Percentiles rank a stretch among this genome's conserved stretches.
These are phyloP conservation scores for Omphalotus olearius DNA, from an alignment of 1,284 basidiomycete genomes.

Conservation along the genomic window DNA sequence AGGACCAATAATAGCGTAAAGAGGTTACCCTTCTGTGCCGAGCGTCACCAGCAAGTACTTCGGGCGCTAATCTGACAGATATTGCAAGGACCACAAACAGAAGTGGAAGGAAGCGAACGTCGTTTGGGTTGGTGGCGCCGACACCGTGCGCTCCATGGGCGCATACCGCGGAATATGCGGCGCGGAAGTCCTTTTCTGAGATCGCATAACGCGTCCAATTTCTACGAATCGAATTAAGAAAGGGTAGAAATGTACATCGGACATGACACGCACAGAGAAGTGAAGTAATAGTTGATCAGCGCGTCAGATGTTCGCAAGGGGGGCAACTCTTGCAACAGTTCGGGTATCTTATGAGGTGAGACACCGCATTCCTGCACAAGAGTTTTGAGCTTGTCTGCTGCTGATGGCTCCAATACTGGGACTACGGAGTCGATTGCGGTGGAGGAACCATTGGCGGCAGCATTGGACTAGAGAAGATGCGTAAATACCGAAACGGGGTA, in stretches of 20 bases:
- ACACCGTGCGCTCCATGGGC: constrained; percentile 63
- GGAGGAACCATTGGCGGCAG: background rate
- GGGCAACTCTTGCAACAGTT: constrained; percentile 86
- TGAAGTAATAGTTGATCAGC: constrained; percentile 75
- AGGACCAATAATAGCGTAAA: constrained; percentile 90
- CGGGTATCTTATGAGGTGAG: constrained; percentile 82
- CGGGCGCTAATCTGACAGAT: constrained; percentile 80
- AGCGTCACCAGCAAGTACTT: constrained; percentile 77
- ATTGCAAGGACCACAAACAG: constrained; percentile 94
- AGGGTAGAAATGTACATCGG: constrained; percentile 2
- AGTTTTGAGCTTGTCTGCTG: constrained; percentile 75
- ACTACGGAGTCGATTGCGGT: constrained; percentile 39
- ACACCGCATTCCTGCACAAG: constrained; percentile 90
- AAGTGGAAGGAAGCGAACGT: constrained; percentile 85
- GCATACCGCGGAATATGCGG: constrained; percentile 78
- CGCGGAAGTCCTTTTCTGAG: constrained; percentile 81
- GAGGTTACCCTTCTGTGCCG: constrained; percentile 74
- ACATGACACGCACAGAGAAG: constrained; percentile 54
- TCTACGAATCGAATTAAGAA: constrained; percentile 36
- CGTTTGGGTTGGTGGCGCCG: constrained; percentile 64
- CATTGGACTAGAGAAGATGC: background rate
- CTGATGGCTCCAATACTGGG: constrained; percentile 59
- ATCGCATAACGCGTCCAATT: constrained; percentile 96
- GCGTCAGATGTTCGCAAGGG: constrained; percentile 70
- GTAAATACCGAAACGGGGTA: background rate